Percentiles rank a stretch among this genome's conserved stretches.
These are phyloP conservation scores for Medicago lupulina DNA, from an alignment of 306 rosid genomes.

Conservation along the genomic window DNA sequence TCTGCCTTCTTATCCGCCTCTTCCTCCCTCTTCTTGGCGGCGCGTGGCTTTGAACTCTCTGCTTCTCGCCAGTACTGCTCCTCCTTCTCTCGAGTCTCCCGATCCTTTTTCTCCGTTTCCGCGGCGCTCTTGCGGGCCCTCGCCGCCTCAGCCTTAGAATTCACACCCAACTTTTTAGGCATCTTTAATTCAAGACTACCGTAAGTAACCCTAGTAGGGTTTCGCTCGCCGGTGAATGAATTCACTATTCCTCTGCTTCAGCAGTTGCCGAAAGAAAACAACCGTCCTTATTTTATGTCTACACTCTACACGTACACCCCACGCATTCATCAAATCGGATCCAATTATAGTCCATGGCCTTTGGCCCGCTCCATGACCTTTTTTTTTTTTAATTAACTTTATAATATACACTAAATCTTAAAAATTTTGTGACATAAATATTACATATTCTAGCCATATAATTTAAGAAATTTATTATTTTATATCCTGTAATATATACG, in stretches of 20 bases:
- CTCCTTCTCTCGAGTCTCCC: slow-evolving; percentile 69
- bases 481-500: too few species aligned
- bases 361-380: not conserved
- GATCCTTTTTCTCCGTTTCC: slow-evolving; percentile 79
- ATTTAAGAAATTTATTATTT: too few species aligned
- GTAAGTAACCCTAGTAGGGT: not conserved
- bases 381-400: too few species aligned
- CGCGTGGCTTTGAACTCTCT: slow-evolving; percentile 86
- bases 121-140: slow-evolving; percentile 77
- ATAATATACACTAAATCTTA: too few species aligned
- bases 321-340: not conserved
- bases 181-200: slow-evolving; percentile 29
- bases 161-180: slow-evolving; percentile 97
- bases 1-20: slow-evolving; percentile 92
- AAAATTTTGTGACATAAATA: too few species aligned
- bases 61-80: slow-evolving; percentile 90
- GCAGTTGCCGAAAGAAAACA: too few species aligned
- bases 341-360: not conserved
- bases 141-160: slow-evolving; percentile 90
- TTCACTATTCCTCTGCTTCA: not conserved
- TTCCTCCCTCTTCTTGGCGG: slow-evolving; percentile 90
- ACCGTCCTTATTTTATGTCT: too few species aligned
- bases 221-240: not conserved
- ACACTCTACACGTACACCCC: not conserved
- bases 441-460: too few species aligned